Evolutionary conservation across 768 basidiomycete species (phyloP), one percentile per base, ranked within the genome.

Genomic region (Tricholoma sp.): DNA sequence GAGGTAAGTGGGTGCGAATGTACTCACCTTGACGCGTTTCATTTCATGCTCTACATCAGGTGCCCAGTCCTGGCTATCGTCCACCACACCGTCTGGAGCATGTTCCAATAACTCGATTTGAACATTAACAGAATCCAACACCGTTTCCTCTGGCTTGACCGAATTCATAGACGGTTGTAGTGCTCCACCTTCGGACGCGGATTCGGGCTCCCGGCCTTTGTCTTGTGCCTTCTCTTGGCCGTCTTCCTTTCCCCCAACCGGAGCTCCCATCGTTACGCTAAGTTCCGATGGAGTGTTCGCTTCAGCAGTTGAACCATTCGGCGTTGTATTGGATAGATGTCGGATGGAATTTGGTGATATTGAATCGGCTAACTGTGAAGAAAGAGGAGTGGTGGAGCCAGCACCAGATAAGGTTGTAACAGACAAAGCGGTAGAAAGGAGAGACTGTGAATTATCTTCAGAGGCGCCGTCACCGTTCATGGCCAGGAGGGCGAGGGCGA

Each of bases 21-120:
- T 65, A 66, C 82, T 63, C 68, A 85, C 87, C 80, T 89, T 91
- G 74, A 91, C 89, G 81, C 89, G 89, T 77, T 91, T 91, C 67
- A 89, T 74, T 62, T 89, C 89, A 65, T 86, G 81, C 63, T 87
- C 85, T 52, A 77, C 74, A 56, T 89, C 88, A 6, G 80, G 72
- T 59, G 80, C 68, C 77, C 81, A 87, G 45, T 84, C 84, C 63
- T 80, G 80, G 28, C 75, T 68, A 54, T 86, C 86, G 62, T 88
- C 86, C 39, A 70, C 70, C 50, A 68, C 68, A 36, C 68, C 62
- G 37, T 73, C 75, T 20, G 73, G 66, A 44, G 73, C 68, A 55
- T 79, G 75, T 61, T 82, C 80, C 41, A 79, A 61, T 56, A 78
- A 68, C 57, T 80, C 80, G 50, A 77, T 76, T 59, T 77, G 74